These are phyloP conservation scores for Tilletia indica DNA, from an alignment of 1,284 basidiomycete genomes.

Conservation along the genomic window DNA sequence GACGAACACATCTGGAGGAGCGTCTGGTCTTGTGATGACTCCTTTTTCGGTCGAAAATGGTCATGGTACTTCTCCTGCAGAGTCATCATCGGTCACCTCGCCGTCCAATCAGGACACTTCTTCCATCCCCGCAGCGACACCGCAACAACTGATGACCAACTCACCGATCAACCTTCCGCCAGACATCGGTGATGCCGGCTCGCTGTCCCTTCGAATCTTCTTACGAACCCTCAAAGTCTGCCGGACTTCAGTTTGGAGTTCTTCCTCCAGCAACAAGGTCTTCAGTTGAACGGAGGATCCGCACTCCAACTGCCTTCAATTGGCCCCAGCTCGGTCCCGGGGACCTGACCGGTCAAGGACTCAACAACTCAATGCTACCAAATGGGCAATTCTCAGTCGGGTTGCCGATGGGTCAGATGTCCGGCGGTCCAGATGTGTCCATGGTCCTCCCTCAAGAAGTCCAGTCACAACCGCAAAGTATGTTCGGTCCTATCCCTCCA, in stretches of 20 bases:
- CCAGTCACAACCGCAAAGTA: neutral
- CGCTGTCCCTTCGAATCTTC: slow-evolving; percentile 41
- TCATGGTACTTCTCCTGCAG: neutral
- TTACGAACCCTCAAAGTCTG: slow-evolving; percentile 45
- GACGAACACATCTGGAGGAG: neutral
- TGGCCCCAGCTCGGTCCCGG: slow-evolving; percentile 3
- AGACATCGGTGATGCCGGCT: slow-evolving; percentile 25
- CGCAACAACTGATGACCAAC: neutral
- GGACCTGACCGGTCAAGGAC: too few species aligned
- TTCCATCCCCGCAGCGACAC: neutral
- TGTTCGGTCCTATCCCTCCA: neutral
- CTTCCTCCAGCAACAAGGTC: slow-evolving; percentile 40
- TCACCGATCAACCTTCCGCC: neutral
- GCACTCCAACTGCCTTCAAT: slow-evolving; percentile 12
- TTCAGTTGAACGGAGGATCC: neutral
- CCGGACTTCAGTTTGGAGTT: slow-evolving; percentile 44
- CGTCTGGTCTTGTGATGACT: slow-evolving; percentile 4
- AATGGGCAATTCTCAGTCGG: neutral
- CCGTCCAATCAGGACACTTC: slow-evolving; percentile 10
- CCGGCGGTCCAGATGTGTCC: neutral
- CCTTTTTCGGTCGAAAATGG: neutral
- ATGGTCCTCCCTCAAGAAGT: neutral
- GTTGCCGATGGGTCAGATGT: slow-evolving; percentile 3
- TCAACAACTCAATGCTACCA: too few species aligned
- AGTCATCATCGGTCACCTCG: neutral